Percentiles rank a stretch among this genome's conserved stretches.
Evolutionary conservation across 2,329 filamentous ascomycete species (phyloP).

Genomic region (Microascus cirrosus): DNA sequence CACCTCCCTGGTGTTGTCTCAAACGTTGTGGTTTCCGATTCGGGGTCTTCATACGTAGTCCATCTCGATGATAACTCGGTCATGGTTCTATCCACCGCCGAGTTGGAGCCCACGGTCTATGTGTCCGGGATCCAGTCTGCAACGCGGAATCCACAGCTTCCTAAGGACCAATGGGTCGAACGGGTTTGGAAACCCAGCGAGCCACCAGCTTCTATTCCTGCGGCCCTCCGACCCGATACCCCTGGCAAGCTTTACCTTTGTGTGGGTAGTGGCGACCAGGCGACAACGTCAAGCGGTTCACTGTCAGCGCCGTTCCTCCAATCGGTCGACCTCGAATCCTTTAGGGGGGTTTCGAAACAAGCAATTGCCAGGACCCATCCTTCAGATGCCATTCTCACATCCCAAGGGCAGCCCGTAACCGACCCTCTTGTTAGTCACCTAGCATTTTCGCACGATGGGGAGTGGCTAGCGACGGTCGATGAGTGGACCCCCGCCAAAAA

Average conservation of each 20-base stretch:
- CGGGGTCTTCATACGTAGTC: slow-evolving; percentile 70
- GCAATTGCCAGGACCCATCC: slow-evolving; percentile 80
- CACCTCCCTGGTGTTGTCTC: slow-evolving; percentile 80
- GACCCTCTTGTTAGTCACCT: slow-evolving; percentile 72
- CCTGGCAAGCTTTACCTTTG: slow-evolving; percentile 57
- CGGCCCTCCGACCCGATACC: slow-evolving; percentile 49
- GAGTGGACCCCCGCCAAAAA: slow-evolving; percentile 69
- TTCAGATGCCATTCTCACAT: slow-evolving; percentile 67
- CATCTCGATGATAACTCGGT: slow-evolving; percentile 86
- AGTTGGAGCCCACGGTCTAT: slow-evolving; percentile 74
- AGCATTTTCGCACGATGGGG: slow-evolving; percentile 66
- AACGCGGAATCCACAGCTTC: slow-evolving; percentile 35
- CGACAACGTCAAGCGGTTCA: slow-evolving; percentile 36
- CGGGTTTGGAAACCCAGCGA: slow-evolving; percentile 32
- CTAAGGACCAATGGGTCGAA: slow-evolving; percentile 40
- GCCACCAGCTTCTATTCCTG: slow-evolving; percentile 38
- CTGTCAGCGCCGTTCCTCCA: slow-evolving; percentile 56
- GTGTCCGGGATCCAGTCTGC: slow-evolving; percentile 70
- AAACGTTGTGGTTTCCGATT: slow-evolving; percentile 70
- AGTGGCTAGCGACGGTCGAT: slow-evolving; percentile 86
- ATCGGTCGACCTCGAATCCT: slow-evolving; percentile 72
- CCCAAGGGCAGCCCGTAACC: slow-evolving; percentile 57
- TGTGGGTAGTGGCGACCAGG: slow-evolving; percentile 50
- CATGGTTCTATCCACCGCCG: slow-evolving; percentile 82
- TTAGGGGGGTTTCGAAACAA: slow-evolving; percentile 73